A percentile compares a stretch with the other conserved stretches of the same genome.
phyloP scores from a whole-genome alignment of 106 monocot species.

The Allium fistulosum region DNA sequence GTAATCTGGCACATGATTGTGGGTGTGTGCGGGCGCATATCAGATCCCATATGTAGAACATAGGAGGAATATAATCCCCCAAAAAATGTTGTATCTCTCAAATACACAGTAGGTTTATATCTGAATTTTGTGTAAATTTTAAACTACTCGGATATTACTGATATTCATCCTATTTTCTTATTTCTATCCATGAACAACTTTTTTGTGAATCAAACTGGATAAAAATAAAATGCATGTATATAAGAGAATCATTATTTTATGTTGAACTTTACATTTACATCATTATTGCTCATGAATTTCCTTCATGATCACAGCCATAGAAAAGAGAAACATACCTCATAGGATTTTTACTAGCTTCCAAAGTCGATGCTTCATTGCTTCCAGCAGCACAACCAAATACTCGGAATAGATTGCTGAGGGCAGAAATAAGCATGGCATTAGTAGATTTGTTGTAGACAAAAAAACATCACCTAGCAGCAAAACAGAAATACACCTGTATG shows the following conservation, averaged over 20 bases:
- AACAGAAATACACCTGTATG: constrained; percentile 38
- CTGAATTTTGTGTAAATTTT: no score
- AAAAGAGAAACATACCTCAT: constrained; percentile 29
- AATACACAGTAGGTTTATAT: no score
- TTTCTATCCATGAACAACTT: no score
- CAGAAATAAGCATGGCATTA: background rate
- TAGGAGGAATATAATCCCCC: no score
- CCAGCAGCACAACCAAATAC: constrained; percentile 56
- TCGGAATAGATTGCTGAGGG: constrained; percentile 60
- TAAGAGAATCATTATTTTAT: background rate
- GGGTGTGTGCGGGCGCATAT: no score
- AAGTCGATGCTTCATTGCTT: constrained; percentile 48
- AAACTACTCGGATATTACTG: no score
- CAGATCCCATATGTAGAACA: no score
- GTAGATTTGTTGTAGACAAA: background rate
- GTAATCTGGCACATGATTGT: no score
- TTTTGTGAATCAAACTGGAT: no score
- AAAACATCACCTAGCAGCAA: background rate
- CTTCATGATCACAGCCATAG: background rate
- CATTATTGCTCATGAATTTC: background rate
- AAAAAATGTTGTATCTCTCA: no score
- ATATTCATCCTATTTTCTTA: no score
- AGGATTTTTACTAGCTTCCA: constrained; percentile 61
- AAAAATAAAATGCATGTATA: no score
- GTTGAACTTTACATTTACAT: constrained; percentile 1